Conservation (phyloP, 768 basidiomycete species). For the Dioszegia crocea region DNA sequence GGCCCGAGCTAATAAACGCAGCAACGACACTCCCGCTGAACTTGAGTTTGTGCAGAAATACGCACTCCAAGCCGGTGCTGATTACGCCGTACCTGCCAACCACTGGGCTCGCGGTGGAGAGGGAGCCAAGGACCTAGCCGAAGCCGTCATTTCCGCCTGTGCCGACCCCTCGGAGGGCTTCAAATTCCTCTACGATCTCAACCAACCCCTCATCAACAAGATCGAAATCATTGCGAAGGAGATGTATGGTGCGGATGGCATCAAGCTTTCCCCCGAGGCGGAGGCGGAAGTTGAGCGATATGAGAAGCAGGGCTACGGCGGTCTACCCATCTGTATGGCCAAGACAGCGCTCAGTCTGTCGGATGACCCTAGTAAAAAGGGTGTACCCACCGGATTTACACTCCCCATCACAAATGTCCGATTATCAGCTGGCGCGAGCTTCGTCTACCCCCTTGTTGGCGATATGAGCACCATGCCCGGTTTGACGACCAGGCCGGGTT, state of each 20-base stretch:
- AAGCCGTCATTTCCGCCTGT: slow-evolving; percentile 84
- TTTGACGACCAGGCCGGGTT: slow-evolving; percentile 80
- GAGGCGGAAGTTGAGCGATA: slow-evolving; percentile 82
- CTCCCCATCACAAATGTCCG: slow-evolving; percentile 84
- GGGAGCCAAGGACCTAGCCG: slow-evolving; percentile 82
- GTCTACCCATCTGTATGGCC: slow-evolving; percentile 77
- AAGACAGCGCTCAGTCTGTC: slow-evolving; percentile 98
- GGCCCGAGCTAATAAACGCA: slow-evolving; percentile 43
- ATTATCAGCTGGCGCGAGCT: slow-evolving; percentile 87
- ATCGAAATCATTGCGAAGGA: slow-evolving; percentile 80
- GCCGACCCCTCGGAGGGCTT: slow-evolving; percentile 65
- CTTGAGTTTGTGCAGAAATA: slow-evolving; percentile 75
- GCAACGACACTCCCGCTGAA: slow-evolving; percentile 85
- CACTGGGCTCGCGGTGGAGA: slow-evolving; percentile 97
- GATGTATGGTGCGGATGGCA: slow-evolving; percentile 90
- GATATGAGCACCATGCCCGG: slow-evolving; percentile 99
- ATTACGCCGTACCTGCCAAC: slow-evolving; percentile 89
- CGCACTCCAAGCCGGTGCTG: slow-evolving; percentile 79
- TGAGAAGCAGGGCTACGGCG: slow-evolving; percentile 70
- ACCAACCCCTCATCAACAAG: slow-evolving; percentile 79
- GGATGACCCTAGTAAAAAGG: slow-evolving; percentile 85
- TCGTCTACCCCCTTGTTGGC: slow-evolving; percentile 77
- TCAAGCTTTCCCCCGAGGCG: slow-evolving; percentile 79
- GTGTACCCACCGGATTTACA: slow-evolving; percentile 86
- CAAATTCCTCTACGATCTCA: slow-evolving; percentile 86